Conservation (phyloP, 2,329 filamentous ascomycete genomes). For the Aureobasidium sp. region DNA sequence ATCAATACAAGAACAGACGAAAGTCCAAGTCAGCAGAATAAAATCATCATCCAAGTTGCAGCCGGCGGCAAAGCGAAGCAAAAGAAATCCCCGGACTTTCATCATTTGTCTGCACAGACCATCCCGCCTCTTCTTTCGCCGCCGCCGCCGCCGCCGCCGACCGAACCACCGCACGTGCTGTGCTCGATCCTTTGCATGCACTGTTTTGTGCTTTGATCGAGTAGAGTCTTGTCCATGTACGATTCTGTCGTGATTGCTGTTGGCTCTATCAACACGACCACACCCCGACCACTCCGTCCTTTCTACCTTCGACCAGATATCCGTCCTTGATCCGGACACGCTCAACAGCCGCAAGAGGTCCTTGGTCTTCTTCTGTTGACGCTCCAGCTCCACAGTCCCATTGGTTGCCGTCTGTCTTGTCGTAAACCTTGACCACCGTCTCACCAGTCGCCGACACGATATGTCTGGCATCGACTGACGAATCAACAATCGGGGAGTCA, state of each 20-base stretch:
- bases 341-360: conserved; percentile 57
- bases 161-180: conserved; percentile 8
- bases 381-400: conserved; percentile 93
- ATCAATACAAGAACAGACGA: background rate
- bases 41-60: conserved; percentile 2
- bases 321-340: conserved; percentile 86
- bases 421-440: conserved; percentile 93
- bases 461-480: conserved; percentile 91
- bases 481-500: conserved; percentile 81
- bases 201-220: background rate
- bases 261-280: conserved; percentile 63
- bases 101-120: conserved; percentile 3
- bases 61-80: conserved; percentile 2
- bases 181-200: background rate
- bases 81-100: background rate
- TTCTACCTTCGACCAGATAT: conserved; percentile 84
- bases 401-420: conserved; percentile 90
- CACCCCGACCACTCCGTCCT: conserved; percentile 79
- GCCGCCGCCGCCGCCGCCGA: too few relatives aligned
- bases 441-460: conserved; percentile 89
- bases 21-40: background rate
- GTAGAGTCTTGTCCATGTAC: background rate
- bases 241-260: background rate
- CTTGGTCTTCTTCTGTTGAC: conserved; percentile 51
- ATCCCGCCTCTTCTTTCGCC: conserved; percentile 1